phyloP scores from a whole-genome alignment of 1,139 yeast species.

The Sugiyamaella grinbergsii region DNA sequence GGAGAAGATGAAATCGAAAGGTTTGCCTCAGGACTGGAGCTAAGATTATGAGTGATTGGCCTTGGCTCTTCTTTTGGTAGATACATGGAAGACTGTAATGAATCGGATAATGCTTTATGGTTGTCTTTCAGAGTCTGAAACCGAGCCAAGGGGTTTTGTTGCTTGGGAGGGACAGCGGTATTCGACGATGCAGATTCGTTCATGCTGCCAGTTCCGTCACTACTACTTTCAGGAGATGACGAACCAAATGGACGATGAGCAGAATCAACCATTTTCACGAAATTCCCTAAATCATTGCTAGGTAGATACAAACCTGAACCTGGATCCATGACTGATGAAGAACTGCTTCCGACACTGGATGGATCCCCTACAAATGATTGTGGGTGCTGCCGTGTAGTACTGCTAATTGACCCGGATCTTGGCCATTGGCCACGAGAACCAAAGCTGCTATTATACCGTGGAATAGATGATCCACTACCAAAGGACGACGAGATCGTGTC shows the following conservation, averaged over 20 bases:
- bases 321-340: constrained; percentile 39
- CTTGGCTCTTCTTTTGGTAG: constrained; percentile 21
- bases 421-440: constrained; percentile 37
- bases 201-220: constrained; percentile 7
- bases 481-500: constrained; percentile 32
- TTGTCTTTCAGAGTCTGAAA: constrained; percentile 52
- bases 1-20: constrained; percentile 39
- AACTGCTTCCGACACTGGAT: constrained; percentile 32
- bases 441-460: constrained; percentile 40
- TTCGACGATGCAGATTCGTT: constrained; percentile 21
- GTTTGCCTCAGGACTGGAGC: not conserved
- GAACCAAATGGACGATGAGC: constrained; percentile 21
- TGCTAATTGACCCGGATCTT: constrained; percentile 32
- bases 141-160: constrained; percentile 44
- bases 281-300: constrained; percentile 77
- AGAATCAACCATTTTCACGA: constrained; percentile 79
- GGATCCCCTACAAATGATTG: constrained; percentile 33
- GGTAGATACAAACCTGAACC: constrained; percentile 42
- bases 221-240: constrained; percentile 8
- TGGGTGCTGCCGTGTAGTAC: constrained; percentile 28
- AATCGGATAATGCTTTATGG: constrained; percentile 49
- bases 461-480: constrained; percentile 34
- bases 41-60: not conserved
- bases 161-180: not conserved
- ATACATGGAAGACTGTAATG: constrained; percentile 36